Percentiles rank a stretch among this genome's conserved stretches.
Conservation (phyloP, 1,284 basidiomycete species). For the Tylopilus sp. region DNA sequence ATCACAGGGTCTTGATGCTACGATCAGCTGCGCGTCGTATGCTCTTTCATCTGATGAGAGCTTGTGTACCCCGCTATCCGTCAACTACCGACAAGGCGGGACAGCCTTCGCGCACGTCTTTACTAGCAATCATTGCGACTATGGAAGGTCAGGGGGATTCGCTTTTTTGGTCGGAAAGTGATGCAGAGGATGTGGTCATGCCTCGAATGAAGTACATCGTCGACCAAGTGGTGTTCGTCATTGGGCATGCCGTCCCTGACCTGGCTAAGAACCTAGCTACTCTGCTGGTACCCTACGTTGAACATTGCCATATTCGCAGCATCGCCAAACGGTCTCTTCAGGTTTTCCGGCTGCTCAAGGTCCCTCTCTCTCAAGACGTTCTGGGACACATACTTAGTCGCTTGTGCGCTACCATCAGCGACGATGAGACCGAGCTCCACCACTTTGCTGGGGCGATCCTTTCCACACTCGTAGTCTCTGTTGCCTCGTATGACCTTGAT, state of each 20-base stretch:
- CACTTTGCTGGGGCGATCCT: constrained; percentile 83
- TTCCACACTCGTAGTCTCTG: constrained; percentile 69
- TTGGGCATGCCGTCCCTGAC: constrained; percentile 65
- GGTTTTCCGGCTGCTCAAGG: constrained; percentile 81
- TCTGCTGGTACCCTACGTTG: constrained; percentile 80
- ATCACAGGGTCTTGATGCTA: constrained; percentile 69
- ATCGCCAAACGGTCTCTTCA: constrained; percentile 88
- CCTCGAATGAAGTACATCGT: constrained; percentile 69
- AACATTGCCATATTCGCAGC: constrained; percentile 79
- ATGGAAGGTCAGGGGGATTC: constrained; percentile 57
- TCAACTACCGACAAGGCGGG: constrained; percentile 53
- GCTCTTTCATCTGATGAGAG: constrained; percentile 75
- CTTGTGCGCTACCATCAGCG: constrained; percentile 80
- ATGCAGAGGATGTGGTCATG: constrained; percentile 48
- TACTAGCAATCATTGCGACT: constrained; percentile 49
- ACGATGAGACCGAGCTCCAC: constrained; percentile 65
- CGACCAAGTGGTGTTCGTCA: constrained; percentile 59
- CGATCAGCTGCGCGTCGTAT: constrained; percentile 67
- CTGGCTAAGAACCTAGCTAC: constrained; percentile 78
- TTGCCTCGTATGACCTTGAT: constrained; percentile 54
- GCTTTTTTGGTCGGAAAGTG: constrained; percentile 73
- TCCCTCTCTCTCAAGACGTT: constrained; percentile 66
- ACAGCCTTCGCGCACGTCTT: constrained; percentile 42
- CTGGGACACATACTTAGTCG: constrained; percentile 79
- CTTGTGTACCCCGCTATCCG: constrained; percentile 72